These are phyloP conservation scores for Coniferiporia sulphurascens DNA, from an alignment of 1,284 basidiomycete species.

Conservation along the genomic window DNA sequence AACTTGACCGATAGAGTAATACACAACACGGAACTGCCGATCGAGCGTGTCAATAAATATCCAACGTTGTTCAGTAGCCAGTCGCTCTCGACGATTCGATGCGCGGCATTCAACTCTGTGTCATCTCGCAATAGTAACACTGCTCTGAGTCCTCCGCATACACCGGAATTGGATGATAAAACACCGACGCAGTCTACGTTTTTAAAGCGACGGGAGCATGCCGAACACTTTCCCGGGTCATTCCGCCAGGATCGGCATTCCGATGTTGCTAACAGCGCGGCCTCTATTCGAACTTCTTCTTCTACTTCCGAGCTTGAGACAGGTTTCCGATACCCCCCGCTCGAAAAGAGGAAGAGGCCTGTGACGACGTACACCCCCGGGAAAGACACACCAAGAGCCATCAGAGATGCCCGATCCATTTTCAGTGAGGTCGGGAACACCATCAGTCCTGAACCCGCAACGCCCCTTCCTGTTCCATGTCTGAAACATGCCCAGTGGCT, in stretches of 20 bases:
- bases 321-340: background rate
- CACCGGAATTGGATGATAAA: conserved; percentile 5
- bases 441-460: background rate
- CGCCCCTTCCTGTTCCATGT: conserved; percentile 5
- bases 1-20: background rate
- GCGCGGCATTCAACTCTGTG: conserved; percentile 14
- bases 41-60: background rate
- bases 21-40: background rate
- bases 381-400: background rate
- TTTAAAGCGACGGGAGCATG: background rate
- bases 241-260: background rate
- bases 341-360: background rate
- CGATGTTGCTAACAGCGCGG: background rate
- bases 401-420: background rate
- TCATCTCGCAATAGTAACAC: conserved; percentile 19
- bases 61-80: conserved; percentile 8
- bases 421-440: background rate
- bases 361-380: background rate
- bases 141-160: conserved; percentile 2
- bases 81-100: conserved; percentile 20
- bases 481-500: conserved; percentile 29
- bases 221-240: background rate
- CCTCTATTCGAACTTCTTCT: background rate
- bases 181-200: conserved; percentile 15
- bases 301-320: background rate